A percentile compares a stretch with the other conserved stretches of the same genome.
Conservation (phyloP, 768 basidiomycete species). For the Tricholoma bakamatsutake region DNA sequence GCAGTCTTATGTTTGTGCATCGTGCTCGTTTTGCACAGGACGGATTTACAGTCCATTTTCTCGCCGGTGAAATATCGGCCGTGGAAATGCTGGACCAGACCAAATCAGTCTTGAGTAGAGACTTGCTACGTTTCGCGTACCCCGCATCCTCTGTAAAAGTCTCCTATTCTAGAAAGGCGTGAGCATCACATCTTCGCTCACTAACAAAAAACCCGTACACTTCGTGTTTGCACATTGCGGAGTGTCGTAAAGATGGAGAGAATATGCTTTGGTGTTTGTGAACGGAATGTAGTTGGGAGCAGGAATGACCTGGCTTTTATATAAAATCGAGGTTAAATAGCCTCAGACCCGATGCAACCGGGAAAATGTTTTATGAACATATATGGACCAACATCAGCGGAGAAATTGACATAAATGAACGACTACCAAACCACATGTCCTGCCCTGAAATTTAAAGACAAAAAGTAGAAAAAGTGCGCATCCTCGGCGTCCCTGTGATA, state of each 20-base stretch:
- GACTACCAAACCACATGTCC: background rate
- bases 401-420: background rate
- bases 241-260: background rate
- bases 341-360: background rate
- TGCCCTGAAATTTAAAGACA: background rate
- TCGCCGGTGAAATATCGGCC: slow-evolving; percentile 44
- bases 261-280: background rate
- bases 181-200: background rate
- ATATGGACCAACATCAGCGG: background rate
- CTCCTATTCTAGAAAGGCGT: slow-evolving; percentile 32
- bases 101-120: slow-evolving; percentile 5
- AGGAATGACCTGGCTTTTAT: background rate
- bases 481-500: background rate
- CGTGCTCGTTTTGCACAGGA: slow-evolving; percentile 33
- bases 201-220: slow-evolving; percentile 20
- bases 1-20: slow-evolving; percentile 40
- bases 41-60: slow-evolving; percentile 32
- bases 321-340: background rate
- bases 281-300: background rate
- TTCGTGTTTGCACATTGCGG: slow-evolving; percentile 32
- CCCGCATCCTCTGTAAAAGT: slow-evolving; percentile 46
- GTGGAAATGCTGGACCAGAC: slow-evolving; percentile 38
- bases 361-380: background rate
- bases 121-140: slow-evolving; percentile 23
- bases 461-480: background rate